Evolutionary conservation across 2,329 filamentous ascomycete species (phyloP).

Genomic region (Ambrosiella beaveri): DNA sequence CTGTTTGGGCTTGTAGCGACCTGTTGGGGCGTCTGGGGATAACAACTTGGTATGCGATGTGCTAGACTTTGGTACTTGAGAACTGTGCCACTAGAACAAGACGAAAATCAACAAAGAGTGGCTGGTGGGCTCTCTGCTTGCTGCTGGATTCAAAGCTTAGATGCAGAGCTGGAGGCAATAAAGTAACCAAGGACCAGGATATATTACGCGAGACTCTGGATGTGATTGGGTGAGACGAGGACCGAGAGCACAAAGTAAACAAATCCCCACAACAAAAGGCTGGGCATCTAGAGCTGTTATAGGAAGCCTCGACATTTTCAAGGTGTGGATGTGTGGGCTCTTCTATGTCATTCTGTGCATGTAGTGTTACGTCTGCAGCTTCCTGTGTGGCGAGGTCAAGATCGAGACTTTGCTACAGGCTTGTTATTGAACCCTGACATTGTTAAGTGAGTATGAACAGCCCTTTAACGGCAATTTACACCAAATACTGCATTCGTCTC

Average conservation of each 20-base stretch:
- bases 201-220: not conserved
- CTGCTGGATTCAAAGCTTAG: not conserved
- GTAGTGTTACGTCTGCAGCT: not conserved
- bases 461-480: not conserved
- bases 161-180: slow-evolving; percentile 2
- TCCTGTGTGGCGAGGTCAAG: not conserved
- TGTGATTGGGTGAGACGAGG: slow-evolving; percentile 8
- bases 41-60: too few species aligned
- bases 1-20: too few species aligned
- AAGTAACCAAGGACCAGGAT: slow-evolving; percentile 7
- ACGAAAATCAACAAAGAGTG: too few species aligned
- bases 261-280: slow-evolving; percentile 10
- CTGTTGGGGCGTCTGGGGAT: too few species aligned
- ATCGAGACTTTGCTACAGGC: not conserved
- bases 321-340: not conserved
- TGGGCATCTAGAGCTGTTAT: not conserved
- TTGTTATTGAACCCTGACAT: not conserved
- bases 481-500: not conserved
- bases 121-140: too few species aligned
- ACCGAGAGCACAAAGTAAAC: slow-evolving; percentile 9
- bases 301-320: not conserved
- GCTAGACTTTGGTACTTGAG: too few species aligned
- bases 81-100: too few species aligned
- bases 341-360: not conserved
- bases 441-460: not conserved